phyloP scores from a whole-genome alignment of 2,329 filamentous ascomycete species.

The Kalmusia sp. region DNA sequence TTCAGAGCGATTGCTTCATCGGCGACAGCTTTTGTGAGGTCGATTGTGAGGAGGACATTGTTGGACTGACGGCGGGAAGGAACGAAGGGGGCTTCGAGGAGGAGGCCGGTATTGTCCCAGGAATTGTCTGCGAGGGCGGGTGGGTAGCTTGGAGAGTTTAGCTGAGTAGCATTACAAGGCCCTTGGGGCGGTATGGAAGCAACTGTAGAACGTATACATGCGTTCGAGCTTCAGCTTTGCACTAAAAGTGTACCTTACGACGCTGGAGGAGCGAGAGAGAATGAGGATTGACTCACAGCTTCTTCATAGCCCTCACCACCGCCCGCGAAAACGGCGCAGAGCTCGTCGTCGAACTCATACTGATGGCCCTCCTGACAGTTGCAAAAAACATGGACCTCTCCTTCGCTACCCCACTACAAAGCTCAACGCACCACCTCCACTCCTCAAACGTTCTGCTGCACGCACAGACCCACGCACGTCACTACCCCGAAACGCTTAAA shows the following conservation, averaged over 20 bases:
- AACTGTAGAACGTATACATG: too few relatives aligned
- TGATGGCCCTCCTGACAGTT: constrained; percentile 42
- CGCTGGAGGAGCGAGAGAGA: background rate
- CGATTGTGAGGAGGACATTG: constrained; percentile 82
- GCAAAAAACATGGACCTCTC: constrained; percentile 39
- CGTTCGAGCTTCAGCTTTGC: too few relatives aligned
- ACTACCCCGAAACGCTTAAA: constrained; percentile 14
- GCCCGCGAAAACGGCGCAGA: constrained; percentile 68
- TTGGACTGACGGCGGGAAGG: constrained; percentile 64
- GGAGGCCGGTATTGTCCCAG: constrained; percentile 94
- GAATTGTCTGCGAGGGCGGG: constrained; percentile 85
- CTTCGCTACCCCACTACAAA: background rate
- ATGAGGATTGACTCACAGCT: constrained; percentile 68
- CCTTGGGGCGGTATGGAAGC: too few relatives aligned
- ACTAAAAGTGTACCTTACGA: too few relatives aligned
- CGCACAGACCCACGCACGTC: constrained; percentile 24
- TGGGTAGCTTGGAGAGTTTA: constrained; percentile 71
- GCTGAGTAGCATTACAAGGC: background rate
- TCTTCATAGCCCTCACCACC: constrained; percentile 80
- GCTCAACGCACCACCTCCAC: background rate
- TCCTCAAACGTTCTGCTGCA: background rate
- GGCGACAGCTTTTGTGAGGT: constrained; percentile 86
- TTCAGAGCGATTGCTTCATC: constrained; percentile 83
- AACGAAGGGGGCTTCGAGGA: constrained; percentile 73
- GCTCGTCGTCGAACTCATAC: constrained; percentile 51